These are phyloP conservation scores for Sanghuangporus sanghuang DNA, from an alignment of 1,284 basidiomycete genomes.

Conservation along the genomic window DNA sequence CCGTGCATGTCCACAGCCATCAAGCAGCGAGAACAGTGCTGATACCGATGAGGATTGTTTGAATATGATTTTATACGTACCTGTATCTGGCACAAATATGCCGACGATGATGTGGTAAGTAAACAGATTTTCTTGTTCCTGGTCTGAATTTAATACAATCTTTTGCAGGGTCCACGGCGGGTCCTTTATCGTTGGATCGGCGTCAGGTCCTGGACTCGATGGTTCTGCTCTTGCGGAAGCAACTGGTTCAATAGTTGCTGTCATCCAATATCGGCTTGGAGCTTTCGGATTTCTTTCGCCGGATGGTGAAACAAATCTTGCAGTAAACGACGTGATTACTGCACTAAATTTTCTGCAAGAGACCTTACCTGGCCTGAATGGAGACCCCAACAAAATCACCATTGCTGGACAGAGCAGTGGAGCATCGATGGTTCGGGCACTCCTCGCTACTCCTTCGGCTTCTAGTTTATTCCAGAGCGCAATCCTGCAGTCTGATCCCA, in stretches of 20 bases:
- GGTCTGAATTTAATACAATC: neutral
- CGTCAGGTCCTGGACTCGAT: constrained; percentile 70
- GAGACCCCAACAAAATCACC: constrained; percentile 60
- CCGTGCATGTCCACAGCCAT: constrained; percentile 63
- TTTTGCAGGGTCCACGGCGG: constrained; percentile 78
- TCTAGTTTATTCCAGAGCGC: constrained; percentile 64
- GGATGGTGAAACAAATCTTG: constrained; percentile 62
- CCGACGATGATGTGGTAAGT: constrained; percentile 65
- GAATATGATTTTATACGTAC: constrained; percentile 70
- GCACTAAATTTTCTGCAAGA: constrained; percentile 62
- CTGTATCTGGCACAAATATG: constrained; percentile 36
- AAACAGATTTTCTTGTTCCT: neutral
- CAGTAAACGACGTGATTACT: constrained; percentile 64
- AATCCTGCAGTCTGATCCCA: constrained; percentile 50
- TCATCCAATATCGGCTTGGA: constrained; percentile 82
- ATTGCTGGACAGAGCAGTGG: constrained; percentile 88
- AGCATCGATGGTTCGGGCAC: constrained; percentile 72
- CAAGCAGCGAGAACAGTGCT: constrained; percentile 37
- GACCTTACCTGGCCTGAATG: constrained; percentile 67
- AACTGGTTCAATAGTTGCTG: constrained; percentile 77
- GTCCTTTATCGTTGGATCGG: constrained; percentile 71
- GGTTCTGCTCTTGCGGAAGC: constrained; percentile 69
- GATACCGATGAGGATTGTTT: constrained; percentile 71
- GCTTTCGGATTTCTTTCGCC: constrained; percentile 75
- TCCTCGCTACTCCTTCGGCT: constrained; percentile 65